Conservation (phyloP, 257 asterid genomes). For the Petunia axillaris region DNA sequence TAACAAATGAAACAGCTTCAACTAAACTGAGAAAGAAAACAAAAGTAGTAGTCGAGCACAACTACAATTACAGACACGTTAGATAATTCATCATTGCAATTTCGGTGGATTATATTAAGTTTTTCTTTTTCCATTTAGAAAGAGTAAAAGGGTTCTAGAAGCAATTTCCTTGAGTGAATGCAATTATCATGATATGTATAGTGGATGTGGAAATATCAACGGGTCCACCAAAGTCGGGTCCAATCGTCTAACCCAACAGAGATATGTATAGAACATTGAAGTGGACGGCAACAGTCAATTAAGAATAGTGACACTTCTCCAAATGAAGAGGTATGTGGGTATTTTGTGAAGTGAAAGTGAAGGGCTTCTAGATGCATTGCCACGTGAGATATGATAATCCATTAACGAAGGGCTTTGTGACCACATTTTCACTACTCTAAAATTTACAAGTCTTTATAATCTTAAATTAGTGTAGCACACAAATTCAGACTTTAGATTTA, state of each 20-base stretch:
- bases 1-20: not conserved
- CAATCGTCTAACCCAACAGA: not conserved
- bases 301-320: conserved; percentile 33
- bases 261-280: not conserved
- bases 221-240: not conserved
- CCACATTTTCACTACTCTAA: not conserved
- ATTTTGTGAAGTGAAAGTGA: conserved; percentile 26
- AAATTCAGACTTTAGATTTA: too few relatives aligned
- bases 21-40: not conserved
- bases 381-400: not conserved
- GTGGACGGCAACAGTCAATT: not conserved
- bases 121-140: not conserved
- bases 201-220: not conserved
- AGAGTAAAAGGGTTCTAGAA: not conserved
- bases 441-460: too few relatives aligned
- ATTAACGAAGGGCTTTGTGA: not conserved
- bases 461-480: too few relatives aligned
- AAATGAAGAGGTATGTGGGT: conserved; percentile 27
- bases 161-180: conserved; percentile 18
- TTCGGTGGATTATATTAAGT: not conserved
- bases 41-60: conserved; percentile 23
- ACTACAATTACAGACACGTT: not conserved
- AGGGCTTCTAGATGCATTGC: conserved; percentile 47
- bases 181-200: too few relatives aligned
- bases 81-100: not conserved